Conservation (phyloP, 73 alveolate species). For the Durusdinium trenchii region DNA sequence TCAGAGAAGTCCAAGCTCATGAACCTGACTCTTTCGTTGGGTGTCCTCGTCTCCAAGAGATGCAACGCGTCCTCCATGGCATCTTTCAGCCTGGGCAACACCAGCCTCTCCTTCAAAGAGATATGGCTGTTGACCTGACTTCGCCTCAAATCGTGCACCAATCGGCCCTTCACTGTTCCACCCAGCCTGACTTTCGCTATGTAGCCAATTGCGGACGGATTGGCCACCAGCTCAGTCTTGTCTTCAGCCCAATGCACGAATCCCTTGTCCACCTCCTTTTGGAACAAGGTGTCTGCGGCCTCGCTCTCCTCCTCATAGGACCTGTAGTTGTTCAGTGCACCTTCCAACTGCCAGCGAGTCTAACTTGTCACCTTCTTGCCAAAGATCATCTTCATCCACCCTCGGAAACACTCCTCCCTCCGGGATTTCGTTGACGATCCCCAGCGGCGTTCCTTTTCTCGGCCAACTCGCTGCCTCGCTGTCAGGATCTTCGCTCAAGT, state of each 20-base stretch:
- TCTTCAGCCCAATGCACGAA: conserved; percentile 19
- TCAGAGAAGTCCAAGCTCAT: conserved; percentile 3
- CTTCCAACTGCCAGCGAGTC: not conserved
- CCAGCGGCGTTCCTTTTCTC: conserved; percentile 5
- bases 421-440: not conserved
- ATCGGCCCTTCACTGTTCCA: too few relatives aligned
- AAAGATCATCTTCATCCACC: not conserved
- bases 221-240: not conserved
- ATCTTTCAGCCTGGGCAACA: not conserved
- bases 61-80: not conserved
- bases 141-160: not conserved
- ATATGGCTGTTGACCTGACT: not conserved
- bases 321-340: conserved; percentile 6
- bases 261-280: not conserved
- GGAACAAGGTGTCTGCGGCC: not conserved
- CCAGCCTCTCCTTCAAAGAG: not conserved
- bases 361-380: not conserved
- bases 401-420: not conserved
- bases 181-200: too few relatives aligned
- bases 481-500: not conserved
- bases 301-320: conserved; percentile 2
- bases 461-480: conserved; percentile 31
- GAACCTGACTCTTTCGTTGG: too few relatives aligned
- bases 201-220: too few relatives aligned
- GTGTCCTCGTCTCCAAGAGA: not conserved